A percentile compares a stretch with the other conserved stretches of the same genome.
Conservation (phyloP, 176 grass and related monocot species). For the Zea luxurians region DNA sequence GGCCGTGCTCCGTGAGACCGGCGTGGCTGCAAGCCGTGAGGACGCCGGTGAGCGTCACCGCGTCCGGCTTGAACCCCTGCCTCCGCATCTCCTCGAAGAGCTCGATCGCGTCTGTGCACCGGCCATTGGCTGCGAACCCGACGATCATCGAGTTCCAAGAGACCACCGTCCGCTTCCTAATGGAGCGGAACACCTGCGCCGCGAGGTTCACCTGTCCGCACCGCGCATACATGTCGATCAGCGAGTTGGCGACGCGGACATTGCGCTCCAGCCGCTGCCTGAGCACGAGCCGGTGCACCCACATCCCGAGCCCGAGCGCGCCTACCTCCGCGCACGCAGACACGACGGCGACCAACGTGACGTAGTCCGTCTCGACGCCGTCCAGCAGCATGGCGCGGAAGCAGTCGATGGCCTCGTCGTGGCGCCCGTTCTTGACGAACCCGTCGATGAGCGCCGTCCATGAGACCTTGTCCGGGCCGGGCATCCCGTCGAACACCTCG, state of each 20-base stretch:
- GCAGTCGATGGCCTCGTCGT: conserved; percentile 53
- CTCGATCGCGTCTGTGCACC: conserved; percentile 41
- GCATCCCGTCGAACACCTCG: conserved; percentile 59
- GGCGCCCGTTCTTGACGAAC: conserved; percentile 56
- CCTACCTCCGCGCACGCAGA: conserved; percentile 57
- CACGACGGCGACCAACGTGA: conserved; percentile 51
- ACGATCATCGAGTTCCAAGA: conserved; percentile 70
- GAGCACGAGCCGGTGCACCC: conserved; percentile 54
- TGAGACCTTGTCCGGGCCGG: conserved; percentile 55
- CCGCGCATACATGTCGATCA: conserved; percentile 72
- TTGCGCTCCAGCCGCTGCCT: conserved; percentile 32
- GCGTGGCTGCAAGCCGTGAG: conserved; percentile 68
- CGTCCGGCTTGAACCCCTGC: conserved; percentile 52
- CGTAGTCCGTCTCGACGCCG: conserved; percentile 48
- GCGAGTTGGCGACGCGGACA: conserved; percentile 52
- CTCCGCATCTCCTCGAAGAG: conserved; percentile 62
- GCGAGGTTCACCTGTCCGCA: conserved; percentile 59
- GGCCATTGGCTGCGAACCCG: conserved; percentile 48
- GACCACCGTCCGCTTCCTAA: conserved; percentile 53
- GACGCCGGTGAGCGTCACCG: conserved; percentile 62
- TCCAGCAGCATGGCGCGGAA: conserved; percentile 44
- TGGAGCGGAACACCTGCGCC: conserved; percentile 52
- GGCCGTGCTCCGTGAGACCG: conserved; percentile 48
- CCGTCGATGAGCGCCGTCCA: conserved; percentile 71
- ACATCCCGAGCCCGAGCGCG: conserved; percentile 56